Base-by-base conservation (phyloP, 1,139 yeast species). In the Geotrichum histeridarum region DNA sequence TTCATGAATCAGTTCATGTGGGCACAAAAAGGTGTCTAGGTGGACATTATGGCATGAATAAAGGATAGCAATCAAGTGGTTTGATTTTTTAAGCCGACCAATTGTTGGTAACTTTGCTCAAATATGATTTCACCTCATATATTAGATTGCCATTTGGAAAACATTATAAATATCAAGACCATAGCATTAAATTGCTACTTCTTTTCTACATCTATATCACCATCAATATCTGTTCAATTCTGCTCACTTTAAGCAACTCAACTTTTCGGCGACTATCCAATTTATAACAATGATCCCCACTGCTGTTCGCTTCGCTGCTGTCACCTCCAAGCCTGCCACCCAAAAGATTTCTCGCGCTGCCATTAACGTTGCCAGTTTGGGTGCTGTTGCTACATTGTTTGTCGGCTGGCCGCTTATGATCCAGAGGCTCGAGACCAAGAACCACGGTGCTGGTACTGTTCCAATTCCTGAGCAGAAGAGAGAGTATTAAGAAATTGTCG, bases 391-490 rank as follows among this genome's bases (percentile, higher is more conserved):
- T 12, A 42, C 44, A 17, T 42, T 50, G n/a, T 38, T 53, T 36
- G 41, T 49, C 36, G 57, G 54, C 47, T 51, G 51, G 50, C 54
- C 54, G 31, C 18, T 32, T 14, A 36, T 53, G 15, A 50, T 53
- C 38, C 17, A 37, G 30, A 22, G 35, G 22, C 48, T 53, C 17
- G 54, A 53, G 15, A 42, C 44, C 17, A 53, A 53, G 37, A 53
- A 53, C 46, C 43, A 43, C 32, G 51, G 55, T 18, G 55, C 55
- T 22, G 55, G 55, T 8, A 53, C 55, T 45, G 49, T 48, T 22
- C 55, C 55, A 17, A 27, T 53, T 32, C 45, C 55, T 15, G 52
- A 53, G 27, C 27, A 22, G 32, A 22, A 14, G 35, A 48, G 38
- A 35, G 46, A 27, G 14, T 53, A 42, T 36, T 52, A 22, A 22